Evolutionary conservation across 2,329 filamentous ascomycete genomes (phyloP), one percentile per base, ranked within the genome.

Genomic region (Penicillium hesseltinei): DNA sequence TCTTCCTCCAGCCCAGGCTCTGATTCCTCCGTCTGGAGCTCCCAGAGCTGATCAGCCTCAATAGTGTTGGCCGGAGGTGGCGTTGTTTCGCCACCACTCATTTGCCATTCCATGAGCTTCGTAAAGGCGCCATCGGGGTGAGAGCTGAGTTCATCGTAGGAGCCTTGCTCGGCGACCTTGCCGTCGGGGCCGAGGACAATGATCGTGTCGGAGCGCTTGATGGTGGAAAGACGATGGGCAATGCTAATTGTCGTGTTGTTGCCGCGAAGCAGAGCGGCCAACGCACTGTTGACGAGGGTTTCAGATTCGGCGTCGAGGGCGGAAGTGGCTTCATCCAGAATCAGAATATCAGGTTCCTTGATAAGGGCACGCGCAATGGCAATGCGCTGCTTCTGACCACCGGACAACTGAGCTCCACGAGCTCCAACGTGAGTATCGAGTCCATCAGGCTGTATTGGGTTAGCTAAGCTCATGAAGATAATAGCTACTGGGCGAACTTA

Each of bases 41-140:
- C 75, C 66, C 83, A 81, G 56, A 82, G 75, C 60, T 84, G 81
- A 40, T 79, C 69, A 81, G 78, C 7, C 73, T 80, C 9, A 73
- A 72, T 31, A 74, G 75, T n/a, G 65, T 73, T 54, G 40, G 62
- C 44, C 25, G 67, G 59, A 53, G 72, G 62, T 58, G 72, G 55
- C 27, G 64, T 27, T 11, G 60, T 60, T 35, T 96, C 91, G 9
- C 89, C 89, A 13, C 92, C 93, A 67, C 84, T 94, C 85, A 97
- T 90, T 77, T 99, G 94, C 92, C 92, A 97, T 76, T 97, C 93
- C 94, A 99, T 99, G 52, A 99, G 81, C 77, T 89, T 94, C 67
- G 88, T 93, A 71, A 99, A 99, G 2, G 92, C 91, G 51, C 93
- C 95, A 10, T 88, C 80, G 17, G 84, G 83, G 58, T 91, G 85